These are phyloP conservation scores for Xylaria sp. DNA, from an alignment of 2,329 filamentous ascomycete genomes.

Conservation along the genomic window DNA sequence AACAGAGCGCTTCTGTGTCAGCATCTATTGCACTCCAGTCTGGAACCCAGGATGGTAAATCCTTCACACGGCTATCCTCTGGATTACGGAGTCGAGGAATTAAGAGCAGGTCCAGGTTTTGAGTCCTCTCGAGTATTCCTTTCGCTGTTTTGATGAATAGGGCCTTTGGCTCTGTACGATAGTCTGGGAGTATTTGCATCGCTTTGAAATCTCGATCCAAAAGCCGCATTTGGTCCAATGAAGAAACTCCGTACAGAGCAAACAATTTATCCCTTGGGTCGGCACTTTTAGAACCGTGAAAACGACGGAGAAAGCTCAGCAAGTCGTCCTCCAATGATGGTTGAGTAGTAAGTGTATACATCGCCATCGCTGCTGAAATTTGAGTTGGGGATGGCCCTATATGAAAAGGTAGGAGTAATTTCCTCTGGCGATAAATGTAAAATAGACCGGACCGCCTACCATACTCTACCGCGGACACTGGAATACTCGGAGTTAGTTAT, in stretches of 20 bases:
- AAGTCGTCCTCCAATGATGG: not conserved
- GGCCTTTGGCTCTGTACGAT: not conserved
- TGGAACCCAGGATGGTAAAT: constrained; percentile 1
- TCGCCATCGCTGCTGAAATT: constrained; percentile 1
- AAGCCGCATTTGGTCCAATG: not conserved
- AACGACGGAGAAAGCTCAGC: constrained; percentile 2
- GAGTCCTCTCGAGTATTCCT: constrained; percentile 3
- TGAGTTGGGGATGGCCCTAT: constrained; percentile 4
- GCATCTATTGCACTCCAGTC: not conserved
- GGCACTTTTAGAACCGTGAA: not conserved
- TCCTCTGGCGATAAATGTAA: not conserved
- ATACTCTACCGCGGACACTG: constrained; percentile 4
- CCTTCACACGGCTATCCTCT: not conserved
- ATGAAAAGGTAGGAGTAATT: not conserved
- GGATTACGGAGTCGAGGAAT: not conserved
- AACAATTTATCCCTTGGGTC: constrained; percentile 6
- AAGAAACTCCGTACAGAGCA: constrained; percentile 2
- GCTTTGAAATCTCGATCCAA: not conserved
- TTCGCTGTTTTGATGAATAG: constrained; percentile 7
- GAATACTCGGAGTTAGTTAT: too few species aligned
- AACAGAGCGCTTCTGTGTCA: not conserved
- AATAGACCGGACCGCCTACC: constrained; percentile 3
- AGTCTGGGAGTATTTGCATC: not conserved
- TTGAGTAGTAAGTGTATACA: not conserved
- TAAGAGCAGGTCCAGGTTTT: not conserved